phyloP scores from a whole-genome alignment of 2,329 filamentous ascomycete species.

The Aspergillus costaricaensis region DNA sequence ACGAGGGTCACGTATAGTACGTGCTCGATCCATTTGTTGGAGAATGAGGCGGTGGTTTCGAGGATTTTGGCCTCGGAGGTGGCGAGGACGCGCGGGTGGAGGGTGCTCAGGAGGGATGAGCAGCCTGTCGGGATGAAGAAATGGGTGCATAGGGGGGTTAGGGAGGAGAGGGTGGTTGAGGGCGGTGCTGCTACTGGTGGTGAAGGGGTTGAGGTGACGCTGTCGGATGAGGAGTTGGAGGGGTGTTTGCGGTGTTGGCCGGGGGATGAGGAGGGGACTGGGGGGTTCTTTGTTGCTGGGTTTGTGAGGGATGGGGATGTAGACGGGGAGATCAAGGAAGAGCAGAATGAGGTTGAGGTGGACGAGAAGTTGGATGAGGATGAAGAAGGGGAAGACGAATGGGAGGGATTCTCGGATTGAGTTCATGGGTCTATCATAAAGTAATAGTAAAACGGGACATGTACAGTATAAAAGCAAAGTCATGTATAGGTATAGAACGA shows the following conservation, averaged over 20 bases:
- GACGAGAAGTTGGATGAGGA: constrained; percentile 24
- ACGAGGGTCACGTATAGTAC: constrained; percentile 85
- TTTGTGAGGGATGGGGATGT: constrained; percentile 65
- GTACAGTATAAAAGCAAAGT: constrained; percentile 4
- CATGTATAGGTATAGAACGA: background rate
- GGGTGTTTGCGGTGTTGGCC: constrained; percentile 81
- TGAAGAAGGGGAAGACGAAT: constrained; percentile 42
- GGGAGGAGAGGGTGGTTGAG: constrained; percentile 39
- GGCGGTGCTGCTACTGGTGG: constrained; percentile 9
- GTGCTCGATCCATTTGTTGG: constrained; percentile 81
- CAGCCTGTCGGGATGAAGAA: constrained; percentile 74
- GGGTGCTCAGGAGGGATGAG: constrained; percentile 67
- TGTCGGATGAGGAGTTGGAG: constrained; percentile 58
- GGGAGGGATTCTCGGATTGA: constrained; percentile 48
- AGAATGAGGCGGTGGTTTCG: constrained; percentile 85
- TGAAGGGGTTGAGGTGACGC: constrained; percentile 21
- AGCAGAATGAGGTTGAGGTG: constrained; percentile 21
- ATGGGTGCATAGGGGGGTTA: constrained; percentile 70
- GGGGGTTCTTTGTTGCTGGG: constrained; percentile 93
- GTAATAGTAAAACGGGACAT: background rate
- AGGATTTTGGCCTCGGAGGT: constrained; percentile 68
- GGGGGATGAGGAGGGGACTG: constrained; percentile 77
- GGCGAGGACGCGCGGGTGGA: constrained; percentile 72
- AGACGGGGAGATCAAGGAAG: constrained; percentile 18
- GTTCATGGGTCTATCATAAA: background rate